Evolutionary conservation across 2,329 filamentous ascomycete species (phyloP).

Genomic region (Penicillium fuscoglaucum): DNA sequence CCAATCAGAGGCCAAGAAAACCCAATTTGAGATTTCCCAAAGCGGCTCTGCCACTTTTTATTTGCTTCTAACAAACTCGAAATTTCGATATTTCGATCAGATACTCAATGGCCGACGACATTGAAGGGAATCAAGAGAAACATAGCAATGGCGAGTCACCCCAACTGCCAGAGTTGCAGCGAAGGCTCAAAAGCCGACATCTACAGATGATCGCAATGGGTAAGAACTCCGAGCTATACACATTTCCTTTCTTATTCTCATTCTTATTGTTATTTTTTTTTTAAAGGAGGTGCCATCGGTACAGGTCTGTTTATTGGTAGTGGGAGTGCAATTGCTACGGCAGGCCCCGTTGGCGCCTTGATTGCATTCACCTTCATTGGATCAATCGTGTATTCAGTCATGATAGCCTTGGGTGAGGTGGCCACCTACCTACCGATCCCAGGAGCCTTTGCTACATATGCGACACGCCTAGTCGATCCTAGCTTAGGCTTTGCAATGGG

Average conservation of each 20-base stretch:
- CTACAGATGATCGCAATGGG: constrained; percentile 14
- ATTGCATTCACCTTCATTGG: constrained; percentile 10
- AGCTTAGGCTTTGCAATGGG: constrained; percentile 11
- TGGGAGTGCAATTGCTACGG: constrained; percentile 6
- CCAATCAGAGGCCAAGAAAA: background rate
- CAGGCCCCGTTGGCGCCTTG: constrained; percentile 4
- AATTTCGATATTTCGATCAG: background rate
- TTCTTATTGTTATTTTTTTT: background rate
- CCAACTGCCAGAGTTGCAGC: constrained; percentile 5
- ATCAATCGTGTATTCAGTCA: constrained; percentile 11
- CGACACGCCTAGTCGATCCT: constrained; percentile 7
- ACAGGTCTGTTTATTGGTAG: constrained; percentile 10
- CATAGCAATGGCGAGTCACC: constrained; percentile 1
- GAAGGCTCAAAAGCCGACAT: constrained; percentile 10
- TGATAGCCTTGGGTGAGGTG: constrained; percentile 10
- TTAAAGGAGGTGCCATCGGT: constrained; percentile 8
- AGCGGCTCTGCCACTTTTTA: background rate
- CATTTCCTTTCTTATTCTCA: background rate
- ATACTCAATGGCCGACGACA: background rate
- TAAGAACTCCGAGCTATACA: background rate
- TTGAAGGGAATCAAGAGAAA: constrained; percentile 4
- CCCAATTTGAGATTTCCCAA: background rate
- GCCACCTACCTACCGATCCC: constrained; percentile 9
- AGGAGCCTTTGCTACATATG: constrained; percentile 10
- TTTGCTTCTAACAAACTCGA: background rate